Percentiles rank a stretch among this genome's conserved stretches.
Conservation (phyloP, 2,329 filamentous ascomycete genomes). For the Fusarium compactum region DNA sequence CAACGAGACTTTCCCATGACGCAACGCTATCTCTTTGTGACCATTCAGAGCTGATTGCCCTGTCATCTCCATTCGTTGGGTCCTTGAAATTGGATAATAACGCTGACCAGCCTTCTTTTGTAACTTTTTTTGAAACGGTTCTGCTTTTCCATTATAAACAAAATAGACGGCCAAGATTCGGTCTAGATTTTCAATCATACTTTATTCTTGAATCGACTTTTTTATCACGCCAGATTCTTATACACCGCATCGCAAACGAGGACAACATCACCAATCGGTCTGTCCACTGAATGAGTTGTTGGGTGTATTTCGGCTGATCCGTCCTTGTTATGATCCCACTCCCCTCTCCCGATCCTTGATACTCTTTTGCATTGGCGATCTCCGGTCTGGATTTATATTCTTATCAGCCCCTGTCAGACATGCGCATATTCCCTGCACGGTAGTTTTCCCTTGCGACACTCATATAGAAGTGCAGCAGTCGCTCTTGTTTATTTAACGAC, state of each 20-base stretch:
- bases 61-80: constrained; percentile 20
- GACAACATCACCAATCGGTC: constrained; percentile 25
- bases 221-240: constrained; percentile 25
- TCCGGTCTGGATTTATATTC: constrained; percentile 8
- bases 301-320: constrained; percentile 23
- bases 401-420: constrained; percentile 17
- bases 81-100: background rate
- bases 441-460: constrained; percentile 12
- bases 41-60: constrained; percentile 27
- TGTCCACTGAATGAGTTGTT: constrained; percentile 26
- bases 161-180: constrained; percentile 20
- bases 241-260: constrained; percentile 36
- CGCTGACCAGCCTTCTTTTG: constrained; percentile 8
- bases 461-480: background rate
- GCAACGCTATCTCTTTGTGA: constrained; percentile 32
- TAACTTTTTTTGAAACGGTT: constrained; percentile 10
- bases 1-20: constrained; percentile 36
- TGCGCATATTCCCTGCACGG: constrained; percentile 13
- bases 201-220: background rate
- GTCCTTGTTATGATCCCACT: constrained; percentile 28
- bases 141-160: constrained; percentile 10
- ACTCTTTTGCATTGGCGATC: constrained; percentile 8
- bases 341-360: constrained; percentile 12
- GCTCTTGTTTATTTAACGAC: background rate
- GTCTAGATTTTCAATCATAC: constrained; percentile 8